Evolutionary conservation across 345 rosid species (phyloP), one percentile per base, ranked within the genome.

Genomic region (Triadica sebifera): DNA sequence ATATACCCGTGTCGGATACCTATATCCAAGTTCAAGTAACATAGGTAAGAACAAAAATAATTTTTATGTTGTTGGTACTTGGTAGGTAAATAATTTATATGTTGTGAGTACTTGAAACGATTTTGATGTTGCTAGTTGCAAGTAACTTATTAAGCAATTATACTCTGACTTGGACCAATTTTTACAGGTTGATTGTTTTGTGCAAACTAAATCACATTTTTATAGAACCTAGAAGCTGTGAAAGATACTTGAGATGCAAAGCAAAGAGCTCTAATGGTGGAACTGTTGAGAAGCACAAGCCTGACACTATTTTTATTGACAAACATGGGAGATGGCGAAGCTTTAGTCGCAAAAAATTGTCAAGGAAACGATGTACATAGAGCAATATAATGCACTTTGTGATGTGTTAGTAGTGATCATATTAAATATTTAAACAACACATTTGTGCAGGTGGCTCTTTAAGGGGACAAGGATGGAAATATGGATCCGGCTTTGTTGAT

Each of bases 401-500:
- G 47, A 43, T 43, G 9, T 19, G 24, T 24, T 22, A 47, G 39
- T 4, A 13, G 6, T 5, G 24, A 29, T 58, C 16, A 15, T 0
- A 20, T 20, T 12, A 12, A 49, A 29, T 24, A 46, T 29, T 37
- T 17, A 20, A 29, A 12, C 34, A 1, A 61, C 59, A 38, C 3
- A 4, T 58, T 20, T 67, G 12, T 20, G 73, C 77, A 94, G 98
- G 94, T 81, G 97, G 98, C 38, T 84, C 96, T 77, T 85, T 94
- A 75, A 92, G 91, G 39, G 96, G 98, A 34, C 72, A 84, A 80
- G 98, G 98, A 79, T 92, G 97, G 98, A 92, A 94, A 77, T 94
- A 94, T 37, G 97, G 97, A 37, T 94, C 98, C 11, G 97, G 97
- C 4, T 94, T 94, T 74, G 98, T 92, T 0, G 97, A 94, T 85